These are phyloP conservation scores for Phytophthora cajani DNA, from an alignment of 352 stramenopile genomes.

Conservation along the genomic window DNA sequence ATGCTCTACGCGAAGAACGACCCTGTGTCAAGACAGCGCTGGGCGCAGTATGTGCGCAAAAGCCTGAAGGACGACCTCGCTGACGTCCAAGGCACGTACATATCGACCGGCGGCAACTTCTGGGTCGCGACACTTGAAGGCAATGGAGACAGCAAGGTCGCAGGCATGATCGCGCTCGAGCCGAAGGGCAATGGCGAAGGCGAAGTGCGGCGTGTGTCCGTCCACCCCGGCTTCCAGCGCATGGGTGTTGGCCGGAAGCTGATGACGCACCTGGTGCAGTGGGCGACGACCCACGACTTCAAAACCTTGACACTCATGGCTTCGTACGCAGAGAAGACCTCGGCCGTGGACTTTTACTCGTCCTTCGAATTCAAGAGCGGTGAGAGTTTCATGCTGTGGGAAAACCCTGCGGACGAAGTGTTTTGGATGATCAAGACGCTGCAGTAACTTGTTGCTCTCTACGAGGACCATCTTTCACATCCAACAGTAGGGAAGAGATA, in stretches of 20 bases:
- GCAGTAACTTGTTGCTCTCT: background rate
- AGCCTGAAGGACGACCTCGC: constrained; percentile 44
- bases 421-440: constrained; percentile 42
- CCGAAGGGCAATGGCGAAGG: constrained; percentile 19
- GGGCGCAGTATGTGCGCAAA: constrained; percentile 40
- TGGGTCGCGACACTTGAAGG: constrained; percentile 44
- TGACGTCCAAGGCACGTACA: constrained; percentile 44
- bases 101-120: constrained; percentile 48
- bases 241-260: constrained; percentile 37
- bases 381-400: constrained; percentile 27
- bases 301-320: constrained; percentile 23
- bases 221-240: constrained; percentile 31
- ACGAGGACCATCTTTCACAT: too few relatives aligned
- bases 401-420: constrained; percentile 42
- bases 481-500: too few relatives aligned
- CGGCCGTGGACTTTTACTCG: constrained; percentile 39
- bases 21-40: constrained; percentile 18
- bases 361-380: constrained; percentile 38
- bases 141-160: constrained; percentile 25
- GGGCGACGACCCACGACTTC: constrained; percentile 31
- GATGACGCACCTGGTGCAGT: constrained; percentile 31
- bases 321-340: constrained; percentile 18
- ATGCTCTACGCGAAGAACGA: constrained; percentile 41
- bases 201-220: constrained; percentile 42
- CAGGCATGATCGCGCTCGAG: constrained; percentile 39